Conservation (phyloP, 768 basidiomycete genomes). For the Rhodocollybia butyracea region DNA sequence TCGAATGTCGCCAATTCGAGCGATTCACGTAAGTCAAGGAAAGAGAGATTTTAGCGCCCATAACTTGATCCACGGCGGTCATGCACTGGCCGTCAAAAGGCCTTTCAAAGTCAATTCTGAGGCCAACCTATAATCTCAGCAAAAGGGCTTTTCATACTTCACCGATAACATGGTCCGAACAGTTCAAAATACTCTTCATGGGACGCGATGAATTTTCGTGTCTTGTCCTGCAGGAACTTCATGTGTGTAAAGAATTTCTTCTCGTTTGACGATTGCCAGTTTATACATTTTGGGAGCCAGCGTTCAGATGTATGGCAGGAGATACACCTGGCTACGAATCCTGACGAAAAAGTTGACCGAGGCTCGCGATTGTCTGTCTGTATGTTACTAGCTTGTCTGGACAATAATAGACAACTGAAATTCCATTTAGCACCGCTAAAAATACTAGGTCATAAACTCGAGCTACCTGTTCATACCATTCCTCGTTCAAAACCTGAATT, state of each 20-base stretch:
- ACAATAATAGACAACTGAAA: constrained; percentile 2
- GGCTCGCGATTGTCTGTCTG: constrained; percentile 56
- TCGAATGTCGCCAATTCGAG: neutral
- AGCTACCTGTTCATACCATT: constrained; percentile 56
- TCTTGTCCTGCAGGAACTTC: constrained; percentile 59
- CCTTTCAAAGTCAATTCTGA: neutral
- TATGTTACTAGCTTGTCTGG: constrained; percentile 23
- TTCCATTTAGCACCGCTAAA: constrained; percentile 64
- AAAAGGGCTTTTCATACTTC: neutral
- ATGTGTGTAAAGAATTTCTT: constrained; percentile 38
- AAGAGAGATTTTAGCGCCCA: neutral
- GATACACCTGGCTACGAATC: constrained; percentile 68
- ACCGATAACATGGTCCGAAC: constrained; percentile 14
- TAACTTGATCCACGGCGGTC: neutral
- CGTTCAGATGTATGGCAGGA: constrained; percentile 72
- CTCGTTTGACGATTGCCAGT: constrained; percentile 4
- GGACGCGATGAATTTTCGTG: constrained; percentile 91
- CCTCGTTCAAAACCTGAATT: constrained; percentile 60
- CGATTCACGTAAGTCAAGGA: neutral
- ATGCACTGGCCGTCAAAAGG: neutral
- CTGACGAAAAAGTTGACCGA: constrained; percentile 62
- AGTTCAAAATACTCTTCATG: constrained; percentile 80
- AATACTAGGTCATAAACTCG: constrained; percentile 46
- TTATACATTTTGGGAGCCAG: constrained; percentile 1
- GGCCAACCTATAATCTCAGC: neutral